Evolutionary conservation across 2,329 filamentous ascomycete genomes (phyloP).

Genomic region (Cladophialophora bantiana): DNA sequence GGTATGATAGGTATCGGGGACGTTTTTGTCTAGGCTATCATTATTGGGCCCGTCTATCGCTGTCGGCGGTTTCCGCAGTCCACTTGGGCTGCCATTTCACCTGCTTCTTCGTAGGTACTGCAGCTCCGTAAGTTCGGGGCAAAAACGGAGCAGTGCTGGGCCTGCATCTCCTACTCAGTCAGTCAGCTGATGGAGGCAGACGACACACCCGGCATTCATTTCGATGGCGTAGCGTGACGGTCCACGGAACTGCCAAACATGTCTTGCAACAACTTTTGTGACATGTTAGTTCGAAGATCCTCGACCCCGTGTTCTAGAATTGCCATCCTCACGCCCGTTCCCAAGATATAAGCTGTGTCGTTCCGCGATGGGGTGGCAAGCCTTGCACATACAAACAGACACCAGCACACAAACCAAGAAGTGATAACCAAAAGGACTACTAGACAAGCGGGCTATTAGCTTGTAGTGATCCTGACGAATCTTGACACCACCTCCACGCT

Average conservation of each 20-base stretch:
- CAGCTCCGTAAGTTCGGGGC: background rate
- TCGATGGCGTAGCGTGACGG: too few relatives aligned
- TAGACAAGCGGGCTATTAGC: too few relatives aligned
- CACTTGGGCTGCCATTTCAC: background rate
- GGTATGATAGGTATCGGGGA: background rate
- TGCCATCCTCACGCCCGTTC: background rate
- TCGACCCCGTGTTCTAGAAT: conserved; percentile 1
- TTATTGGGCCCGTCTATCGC: background rate
- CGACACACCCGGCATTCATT: background rate
- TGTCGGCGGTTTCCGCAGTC: conserved; percentile 1
- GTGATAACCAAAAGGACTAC: too few relatives aligned
- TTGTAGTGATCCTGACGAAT: too few relatives aligned
- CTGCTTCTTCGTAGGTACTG: too few relatives aligned
- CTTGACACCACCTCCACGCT: background rate
- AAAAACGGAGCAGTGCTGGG: background rate
- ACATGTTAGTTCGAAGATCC: background rate
- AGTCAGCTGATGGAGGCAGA: conserved; percentile 5
- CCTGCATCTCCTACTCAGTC: background rate
- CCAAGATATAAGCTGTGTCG: conserved; percentile 1
- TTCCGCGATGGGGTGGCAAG: conserved; percentile 1
- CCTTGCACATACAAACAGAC: background rate
- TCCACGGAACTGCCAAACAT: too few relatives aligned
- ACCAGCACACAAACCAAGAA: background rate
- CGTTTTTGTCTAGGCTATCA: too few relatives aligned
- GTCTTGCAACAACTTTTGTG: too few relatives aligned